Percentiles rank a stretch among this genome's conserved stretches.
Evolutionary conservation across 2,329 filamentous ascomycete species (phyloP).

Genomic region (Pestalotiopsis sp.): DNA sequence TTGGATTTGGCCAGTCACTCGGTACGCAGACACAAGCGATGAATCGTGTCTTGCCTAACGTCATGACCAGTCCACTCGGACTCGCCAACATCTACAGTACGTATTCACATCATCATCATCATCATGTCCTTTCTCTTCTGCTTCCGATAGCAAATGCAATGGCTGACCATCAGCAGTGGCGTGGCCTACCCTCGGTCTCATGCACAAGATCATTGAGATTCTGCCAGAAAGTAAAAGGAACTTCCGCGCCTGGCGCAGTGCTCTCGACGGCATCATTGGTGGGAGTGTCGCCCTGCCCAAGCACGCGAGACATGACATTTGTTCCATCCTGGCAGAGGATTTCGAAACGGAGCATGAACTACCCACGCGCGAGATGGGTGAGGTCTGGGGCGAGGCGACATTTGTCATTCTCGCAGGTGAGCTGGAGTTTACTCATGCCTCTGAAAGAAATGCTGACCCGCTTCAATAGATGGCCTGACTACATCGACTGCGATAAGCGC

Average conservation of each 20-base stretch:
- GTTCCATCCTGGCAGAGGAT: slow-evolving; percentile 7
- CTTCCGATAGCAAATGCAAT: not conserved
- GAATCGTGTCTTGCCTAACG: not conserved
- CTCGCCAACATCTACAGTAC: not conserved
- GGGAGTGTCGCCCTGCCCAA: slow-evolving; percentile 15
- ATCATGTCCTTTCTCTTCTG: not conserved
- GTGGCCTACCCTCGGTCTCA: not conserved
- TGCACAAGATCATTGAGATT: not conserved
- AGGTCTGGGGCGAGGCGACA: slow-evolving; percentile 10
- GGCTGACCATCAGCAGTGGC: not conserved
- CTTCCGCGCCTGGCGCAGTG: not conserved
- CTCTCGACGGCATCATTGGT: slow-evolving; percentile 19
- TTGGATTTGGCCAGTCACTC: slow-evolving; percentile 20
- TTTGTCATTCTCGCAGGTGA: slow-evolving; percentile 7
- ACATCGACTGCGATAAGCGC: slow-evolving; percentile 31
- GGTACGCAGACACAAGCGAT: slow-evolving; percentile 17
- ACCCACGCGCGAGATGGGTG: slow-evolving; percentile 12
- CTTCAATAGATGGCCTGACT: slow-evolving; percentile 23
- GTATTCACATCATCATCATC: not conserved
- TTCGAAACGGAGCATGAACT: not conserved
- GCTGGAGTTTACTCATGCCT: too few relatives aligned
- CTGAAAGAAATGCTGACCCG: too few relatives aligned
- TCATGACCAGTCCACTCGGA: not conserved
- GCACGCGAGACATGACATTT: slow-evolving; percentile 19
- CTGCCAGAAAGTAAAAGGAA: not conserved